phyloP scores from a whole-genome alignment of 768 basidiomycete species.

The Boletales sp. region DNA sequence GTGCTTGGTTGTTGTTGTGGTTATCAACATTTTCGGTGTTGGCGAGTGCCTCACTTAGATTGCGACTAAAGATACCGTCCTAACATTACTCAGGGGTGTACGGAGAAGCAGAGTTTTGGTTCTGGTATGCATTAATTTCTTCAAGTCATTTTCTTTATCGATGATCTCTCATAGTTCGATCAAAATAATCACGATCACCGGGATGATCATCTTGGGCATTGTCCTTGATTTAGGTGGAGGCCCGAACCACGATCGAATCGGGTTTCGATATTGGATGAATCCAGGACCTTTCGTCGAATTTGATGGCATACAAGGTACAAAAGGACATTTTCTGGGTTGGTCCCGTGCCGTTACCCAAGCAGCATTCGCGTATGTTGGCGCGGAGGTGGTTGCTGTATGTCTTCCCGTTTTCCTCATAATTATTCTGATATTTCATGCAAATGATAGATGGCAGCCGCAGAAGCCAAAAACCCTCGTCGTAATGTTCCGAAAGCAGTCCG shows the following conservation, averaged over 20 bases:
- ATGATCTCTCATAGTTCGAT: constrained; percentile 35
- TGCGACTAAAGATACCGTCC: background rate
- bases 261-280: constrained; percentile 41
- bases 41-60: constrained; percentile 14
- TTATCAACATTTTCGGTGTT: constrained; percentile 38
- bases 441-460: constrained; percentile 35
- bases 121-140: constrained; percentile 23
- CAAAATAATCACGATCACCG: constrained; percentile 45
- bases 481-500: constrained; percentile 34
- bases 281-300: constrained; percentile 55
- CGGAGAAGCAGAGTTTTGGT: constrained; percentile 45
- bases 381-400: constrained; percentile 41
- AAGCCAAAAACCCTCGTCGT: constrained; percentile 45
- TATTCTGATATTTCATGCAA: background rate
- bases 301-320: constrained; percentile 34
- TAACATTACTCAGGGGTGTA: constrained; percentile 26
- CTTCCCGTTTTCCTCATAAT: background rate
- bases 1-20: constrained; percentile 43
- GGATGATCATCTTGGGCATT: constrained; percentile 41
- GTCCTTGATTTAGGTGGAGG: constrained; percentile 51
- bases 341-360: constrained; percentile 53
- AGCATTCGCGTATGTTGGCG: constrained; percentile 54
- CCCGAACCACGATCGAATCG: constrained; percentile 47
- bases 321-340: constrained; percentile 46
- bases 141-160: background rate